Evolutionary conservation across 306 rosid genomes (phyloP).

Genomic region (Vigna mungo): DNA sequence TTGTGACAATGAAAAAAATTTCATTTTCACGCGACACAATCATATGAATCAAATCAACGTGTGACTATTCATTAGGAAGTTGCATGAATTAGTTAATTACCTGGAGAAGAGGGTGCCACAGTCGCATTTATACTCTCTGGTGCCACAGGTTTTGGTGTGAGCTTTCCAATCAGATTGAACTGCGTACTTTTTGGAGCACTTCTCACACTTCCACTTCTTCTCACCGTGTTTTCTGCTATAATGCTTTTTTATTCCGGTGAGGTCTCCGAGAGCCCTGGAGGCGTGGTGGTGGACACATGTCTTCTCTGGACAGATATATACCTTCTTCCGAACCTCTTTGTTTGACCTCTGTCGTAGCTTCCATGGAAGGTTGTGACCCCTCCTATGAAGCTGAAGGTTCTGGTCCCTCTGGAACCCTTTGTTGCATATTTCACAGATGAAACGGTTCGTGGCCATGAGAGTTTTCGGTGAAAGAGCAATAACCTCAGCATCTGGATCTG

Average conservation of each 20-base stretch:
- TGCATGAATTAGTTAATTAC: conserved; percentile 29
- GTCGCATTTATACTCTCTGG: conserved; percentile 85
- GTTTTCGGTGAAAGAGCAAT: conserved; percentile 79
- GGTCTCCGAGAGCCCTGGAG: conserved; percentile 82
- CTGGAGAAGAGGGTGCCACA: conserved; percentile 92
- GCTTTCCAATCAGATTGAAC: conserved; percentile 97
- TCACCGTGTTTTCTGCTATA: conserved; percentile 87
- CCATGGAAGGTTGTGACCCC: conserved; percentile 95
- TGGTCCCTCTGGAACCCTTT: conserved; percentile 93
- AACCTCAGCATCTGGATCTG: conserved; percentile 97
- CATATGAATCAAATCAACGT: background rate
- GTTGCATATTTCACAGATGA: conserved; percentile 89
- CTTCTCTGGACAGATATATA: conserved; percentile 84
- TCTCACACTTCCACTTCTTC: conserved; percentile 94
- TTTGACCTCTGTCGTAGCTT: conserved; percentile 69
- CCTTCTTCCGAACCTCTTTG: conserved; percentile 79
- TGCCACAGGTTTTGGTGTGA: conserved; percentile 88
- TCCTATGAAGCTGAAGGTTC: conserved; percentile 79
- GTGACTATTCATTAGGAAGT: background rate
- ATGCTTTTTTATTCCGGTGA: conserved; percentile 89
- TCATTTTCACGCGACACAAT: background rate
- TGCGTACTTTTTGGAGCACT: conserved; percentile 87
- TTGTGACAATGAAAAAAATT: background rate
- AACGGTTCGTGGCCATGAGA: conserved; percentile 85
- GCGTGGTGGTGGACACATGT: conserved; percentile 85